phyloP scores from a whole-genome alignment of 2,329 filamentous ascomycete species.

The Stachybotrys elegans region DNA sequence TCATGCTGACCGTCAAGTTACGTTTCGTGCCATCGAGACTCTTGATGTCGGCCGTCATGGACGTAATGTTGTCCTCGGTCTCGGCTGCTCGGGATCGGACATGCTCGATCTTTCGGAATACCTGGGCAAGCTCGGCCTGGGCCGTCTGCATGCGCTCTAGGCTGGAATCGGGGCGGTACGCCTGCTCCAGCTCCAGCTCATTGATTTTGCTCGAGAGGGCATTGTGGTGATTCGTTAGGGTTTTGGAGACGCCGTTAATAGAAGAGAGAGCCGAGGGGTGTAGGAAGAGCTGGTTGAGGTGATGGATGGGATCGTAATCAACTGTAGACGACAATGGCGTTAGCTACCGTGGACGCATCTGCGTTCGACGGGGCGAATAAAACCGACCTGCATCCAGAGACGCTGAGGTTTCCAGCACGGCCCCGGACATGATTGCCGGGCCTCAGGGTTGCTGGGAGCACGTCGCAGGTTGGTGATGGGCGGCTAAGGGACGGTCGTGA shows the following conservation, averaged over 20 bases:
- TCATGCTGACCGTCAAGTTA: conserved; percentile 97
- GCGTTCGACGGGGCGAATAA: conserved; percentile 7
- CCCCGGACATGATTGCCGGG: too few relatives aligned
- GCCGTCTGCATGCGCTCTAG: conserved; percentile 88
- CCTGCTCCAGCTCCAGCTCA: conserved; percentile 69
- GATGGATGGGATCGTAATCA: conserved; percentile 88
- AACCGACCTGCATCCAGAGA: conserved; percentile 41
- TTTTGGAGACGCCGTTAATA: conserved; percentile 67
- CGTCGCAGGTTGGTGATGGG: too few relatives aligned
- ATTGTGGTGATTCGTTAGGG: conserved; percentile 72
- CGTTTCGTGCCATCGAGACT: conserved; percentile 92
- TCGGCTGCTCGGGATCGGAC: conserved; percentile 84
- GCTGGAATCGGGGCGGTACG: conserved; percentile 79
- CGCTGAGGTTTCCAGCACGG: too few relatives aligned
- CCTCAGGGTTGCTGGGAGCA: too few relatives aligned
- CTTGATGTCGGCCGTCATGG: conserved; percentile 99
- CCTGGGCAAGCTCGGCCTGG: conserved; percentile 79
- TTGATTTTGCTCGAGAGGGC: conserved; percentile 76
- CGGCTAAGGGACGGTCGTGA: too few relatives aligned
- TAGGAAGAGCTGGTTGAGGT: conserved; percentile 90
- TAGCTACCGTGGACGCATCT: conserved; percentile 14
- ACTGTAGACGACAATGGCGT: conserved; percentile 27
- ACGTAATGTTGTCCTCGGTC: conserved; percentile 93
- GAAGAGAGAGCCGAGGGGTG: conserved; percentile 80
- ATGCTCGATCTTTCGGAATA: conserved; percentile 92